Evolutionary conservation across 2,329 filamentous ascomycete species (phyloP).

Genomic region (Dendryphion nanum): DNA sequence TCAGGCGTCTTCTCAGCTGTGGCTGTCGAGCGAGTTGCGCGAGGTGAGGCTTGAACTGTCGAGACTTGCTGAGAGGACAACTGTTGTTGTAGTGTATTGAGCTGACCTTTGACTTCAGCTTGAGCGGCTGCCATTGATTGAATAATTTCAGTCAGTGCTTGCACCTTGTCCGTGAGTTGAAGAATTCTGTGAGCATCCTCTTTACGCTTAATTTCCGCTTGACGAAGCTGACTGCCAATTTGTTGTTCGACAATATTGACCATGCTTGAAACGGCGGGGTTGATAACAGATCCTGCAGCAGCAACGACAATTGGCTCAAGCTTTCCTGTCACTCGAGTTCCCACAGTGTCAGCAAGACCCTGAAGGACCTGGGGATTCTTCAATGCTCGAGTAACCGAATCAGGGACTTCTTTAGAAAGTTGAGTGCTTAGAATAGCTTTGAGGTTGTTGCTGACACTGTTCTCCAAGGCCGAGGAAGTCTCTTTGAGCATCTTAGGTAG

Average conservation of each 20-base stretch:
- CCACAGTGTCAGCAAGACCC: conserved; percentile 69
- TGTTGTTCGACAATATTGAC: conserved; percentile 66
- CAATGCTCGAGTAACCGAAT: conserved; percentile 64
- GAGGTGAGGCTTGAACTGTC: conserved; percentile 17
- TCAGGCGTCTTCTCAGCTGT: conserved; percentile 47
- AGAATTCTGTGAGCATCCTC: conserved; percentile 66
- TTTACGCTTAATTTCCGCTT: conserved; percentile 52
- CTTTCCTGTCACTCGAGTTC: conserved; percentile 62
- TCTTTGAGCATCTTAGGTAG: conserved; percentile 71
- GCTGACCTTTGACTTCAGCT: conserved; percentile 63
- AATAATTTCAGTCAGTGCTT: conserved; percentile 66
- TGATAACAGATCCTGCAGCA: conserved; percentile 52
- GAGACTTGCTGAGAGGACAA: conserved; percentile 15
- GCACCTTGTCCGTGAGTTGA: conserved; percentile 66
- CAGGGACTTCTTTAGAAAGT: conserved; percentile 73
- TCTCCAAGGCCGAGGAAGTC: conserved; percentile 66
- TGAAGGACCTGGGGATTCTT: conserved; percentile 73
- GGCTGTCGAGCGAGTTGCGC: conserved; percentile 39
- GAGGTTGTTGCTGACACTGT: conserved; percentile 68
- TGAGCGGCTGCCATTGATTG: conserved; percentile 68
- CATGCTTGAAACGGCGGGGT: conserved; percentile 66
- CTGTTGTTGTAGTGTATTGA: conserved; percentile 43
- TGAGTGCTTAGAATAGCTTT: conserved; percentile 63
- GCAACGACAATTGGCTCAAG: conserved; percentile 69
- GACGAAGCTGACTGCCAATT: conserved; percentile 51